phyloP scores from a whole-genome alignment of 1,139 yeast genomes.

The Hemisphaericaspora subhashii region DNA sequence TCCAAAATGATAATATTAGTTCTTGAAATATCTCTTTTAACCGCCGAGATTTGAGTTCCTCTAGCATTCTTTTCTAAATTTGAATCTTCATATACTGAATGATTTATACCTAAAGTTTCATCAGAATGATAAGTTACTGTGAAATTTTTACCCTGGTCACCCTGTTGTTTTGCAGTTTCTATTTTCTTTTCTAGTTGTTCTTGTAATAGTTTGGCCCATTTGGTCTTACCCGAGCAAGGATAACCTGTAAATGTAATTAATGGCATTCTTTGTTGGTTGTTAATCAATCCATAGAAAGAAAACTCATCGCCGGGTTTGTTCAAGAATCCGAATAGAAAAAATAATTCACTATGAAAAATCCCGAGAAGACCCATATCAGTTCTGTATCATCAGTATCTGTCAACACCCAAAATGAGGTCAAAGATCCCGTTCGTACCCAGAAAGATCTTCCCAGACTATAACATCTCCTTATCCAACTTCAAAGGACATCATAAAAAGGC shows the following conservation, averaged over 20 bases:
- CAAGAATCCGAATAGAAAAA: neutral
- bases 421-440: conserved; percentile 46
- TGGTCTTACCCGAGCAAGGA: conserved; percentile 84
- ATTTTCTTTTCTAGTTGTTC: conserved; percentile 50
- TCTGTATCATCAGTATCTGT: neutral
- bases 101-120: conserved; percentile 71
- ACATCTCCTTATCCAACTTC: conserved; percentile 72
- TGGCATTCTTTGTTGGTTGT: conserved; percentile 77
- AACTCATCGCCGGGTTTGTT: too few species aligned
- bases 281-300: too few species aligned
- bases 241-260: conserved; percentile 78
- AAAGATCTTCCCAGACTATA: conserved; percentile 62
- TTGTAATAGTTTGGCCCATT: conserved; percentile 61
- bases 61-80: conserved; percentile 76
- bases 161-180: conserved; percentile 28
- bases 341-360: neutral
- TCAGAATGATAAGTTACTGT: conserved; percentile 74
- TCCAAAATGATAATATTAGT: conserved; percentile 79
- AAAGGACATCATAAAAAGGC: conserved; percentile 93
- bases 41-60: conserved; percentile 85
- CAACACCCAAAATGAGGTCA: conserved; percentile 1
- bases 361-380: neutral
- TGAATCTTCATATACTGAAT: conserved; percentile 67
- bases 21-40: conserved; percentile 73
- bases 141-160: conserved; percentile 52